Conservation (phyloP, 169 alveolate genomes). For the Eimeria nieschulzi region DNA sequence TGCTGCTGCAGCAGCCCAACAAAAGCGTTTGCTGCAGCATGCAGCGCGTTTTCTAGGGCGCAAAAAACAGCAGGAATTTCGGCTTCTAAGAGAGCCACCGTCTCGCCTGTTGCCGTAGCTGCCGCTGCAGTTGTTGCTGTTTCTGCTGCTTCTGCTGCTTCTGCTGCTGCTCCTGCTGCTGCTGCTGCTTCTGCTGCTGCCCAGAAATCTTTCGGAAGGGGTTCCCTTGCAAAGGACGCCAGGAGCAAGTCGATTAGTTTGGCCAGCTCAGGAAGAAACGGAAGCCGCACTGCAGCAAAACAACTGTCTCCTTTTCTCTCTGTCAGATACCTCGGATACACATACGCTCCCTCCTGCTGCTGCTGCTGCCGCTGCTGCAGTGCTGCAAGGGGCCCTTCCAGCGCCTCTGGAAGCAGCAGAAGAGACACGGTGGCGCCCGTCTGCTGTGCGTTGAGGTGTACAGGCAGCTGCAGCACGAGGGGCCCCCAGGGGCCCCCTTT, state of each 20-base stretch:
- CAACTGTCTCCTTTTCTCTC: not conserved
- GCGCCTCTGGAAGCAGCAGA: conserved; percentile 33
- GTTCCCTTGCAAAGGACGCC: conserved; percentile 26
- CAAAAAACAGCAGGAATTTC: too few species aligned
- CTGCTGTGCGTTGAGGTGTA: not conserved
- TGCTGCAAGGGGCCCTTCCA: not conserved
- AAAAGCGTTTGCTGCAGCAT: conserved; percentile 4
- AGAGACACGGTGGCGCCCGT: not conserved
- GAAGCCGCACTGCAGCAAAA: conserved; percentile 47
- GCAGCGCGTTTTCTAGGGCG: not conserved
- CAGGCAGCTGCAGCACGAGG: conserved; percentile 27
- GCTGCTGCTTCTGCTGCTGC: conserved; percentile 26
- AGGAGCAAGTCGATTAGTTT: conserved; percentile 17
- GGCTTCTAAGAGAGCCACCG: too few species aligned
- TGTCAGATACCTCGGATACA: conserved; percentile 3
- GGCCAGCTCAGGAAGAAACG: conserved; percentile 35
- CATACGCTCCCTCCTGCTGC: not conserved
- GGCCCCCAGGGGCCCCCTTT: conserved; percentile 64
- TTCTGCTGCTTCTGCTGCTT: not conserved
- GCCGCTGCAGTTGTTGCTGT: not conserved
- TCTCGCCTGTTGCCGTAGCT: not conserved
- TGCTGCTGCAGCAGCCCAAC: not conserved
- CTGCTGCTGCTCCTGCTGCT: conserved; percentile 24
- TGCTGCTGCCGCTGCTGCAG: conserved; percentile 27
- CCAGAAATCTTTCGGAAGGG: conserved; percentile 61